Conservation (phyloP, 2,329 filamentous ascomycete genomes). For the Talaromyces atroroseus region DNA sequence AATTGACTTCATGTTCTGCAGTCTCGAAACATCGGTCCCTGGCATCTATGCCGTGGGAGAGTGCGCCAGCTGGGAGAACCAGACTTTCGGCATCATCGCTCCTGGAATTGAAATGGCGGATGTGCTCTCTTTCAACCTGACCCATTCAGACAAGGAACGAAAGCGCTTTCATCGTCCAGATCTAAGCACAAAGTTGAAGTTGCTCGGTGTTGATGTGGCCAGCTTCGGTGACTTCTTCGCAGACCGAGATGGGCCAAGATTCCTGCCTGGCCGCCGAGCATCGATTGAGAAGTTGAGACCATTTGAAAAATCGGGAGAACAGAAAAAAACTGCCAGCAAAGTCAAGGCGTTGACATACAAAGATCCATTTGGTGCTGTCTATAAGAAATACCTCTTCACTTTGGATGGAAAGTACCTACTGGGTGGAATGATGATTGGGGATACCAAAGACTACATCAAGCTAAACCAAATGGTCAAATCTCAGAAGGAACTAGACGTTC, state of each 20-base stretch:
- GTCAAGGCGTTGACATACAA: constrained; percentile 85
- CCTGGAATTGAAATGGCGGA: constrained; percentile 92
- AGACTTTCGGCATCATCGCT: constrained; percentile 83
- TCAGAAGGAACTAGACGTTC: constrained; percentile 70
- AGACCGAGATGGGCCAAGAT: constrained; percentile 73
- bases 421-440: constrained; percentile 96
- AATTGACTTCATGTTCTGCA: constrained; percentile 11
- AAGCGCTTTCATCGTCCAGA: constrained; percentile 74
- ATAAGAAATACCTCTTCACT: constrained; percentile 92
- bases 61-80: constrained; percentile 81
- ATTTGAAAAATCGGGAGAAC: constrained; percentile 36
- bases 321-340: not conserved
- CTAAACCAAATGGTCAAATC: constrained; percentile 81
- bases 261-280: constrained; percentile 57
- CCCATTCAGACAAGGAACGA: constrained; percentile 65
- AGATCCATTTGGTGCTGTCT: constrained; percentile 80
- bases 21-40: constrained; percentile 61
- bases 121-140: constrained; percentile 84
- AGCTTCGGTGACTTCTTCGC: constrained; percentile 94
- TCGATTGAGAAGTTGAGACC: constrained; percentile 26
- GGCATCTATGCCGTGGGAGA: constrained; percentile 85
- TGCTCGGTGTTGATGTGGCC: constrained; percentile 84
- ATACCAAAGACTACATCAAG: constrained; percentile 85
- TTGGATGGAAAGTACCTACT: constrained; percentile 83
- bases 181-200: constrained; percentile 84